These are phyloP conservation scores for Kwoniella sp. DNA, from an alignment of 768 basidiomycete species.

Conservation along the genomic window DNA sequence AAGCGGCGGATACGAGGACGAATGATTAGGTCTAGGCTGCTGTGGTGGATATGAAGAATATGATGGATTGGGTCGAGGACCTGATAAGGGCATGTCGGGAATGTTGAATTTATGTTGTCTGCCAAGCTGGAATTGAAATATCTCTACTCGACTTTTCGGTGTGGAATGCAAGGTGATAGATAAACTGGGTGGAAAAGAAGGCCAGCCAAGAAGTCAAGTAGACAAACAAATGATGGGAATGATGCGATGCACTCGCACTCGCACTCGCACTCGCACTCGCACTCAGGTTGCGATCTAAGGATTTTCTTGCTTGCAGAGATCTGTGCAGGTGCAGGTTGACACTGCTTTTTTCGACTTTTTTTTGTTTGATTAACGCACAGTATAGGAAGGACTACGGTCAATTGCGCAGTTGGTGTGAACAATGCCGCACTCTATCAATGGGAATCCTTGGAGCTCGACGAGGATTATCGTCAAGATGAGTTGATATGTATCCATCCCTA, in stretches of 20 bases:
- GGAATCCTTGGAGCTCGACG: neutral
- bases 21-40: neutral
- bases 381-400: neutral
- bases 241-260: no score
- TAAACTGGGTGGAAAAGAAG: no score
- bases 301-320: no score
- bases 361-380: no score
- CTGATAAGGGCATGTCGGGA: slow-evolving; percentile 13
- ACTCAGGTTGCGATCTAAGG: no score
- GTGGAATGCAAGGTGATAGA: neutral
- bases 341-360: neutral
- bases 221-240: no score
- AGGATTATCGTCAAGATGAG: neutral
- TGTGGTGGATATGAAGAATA: neutral
- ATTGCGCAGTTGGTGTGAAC: slow-evolving; percentile 1
- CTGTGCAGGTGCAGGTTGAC: neutral
- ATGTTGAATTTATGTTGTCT: neutral
- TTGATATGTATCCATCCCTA: no score
- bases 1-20: neutral
- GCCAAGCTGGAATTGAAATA: neutral
- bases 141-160: neutral
- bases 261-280: no score
- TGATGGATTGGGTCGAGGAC: slow-evolving; percentile 23
- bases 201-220: no score
- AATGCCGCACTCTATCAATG: no score